Evolutionary conservation across 345 rosid genomes (phyloP), one percentile per base, ranked within the genome.

Genomic region (Murraya koenigii): DNA sequence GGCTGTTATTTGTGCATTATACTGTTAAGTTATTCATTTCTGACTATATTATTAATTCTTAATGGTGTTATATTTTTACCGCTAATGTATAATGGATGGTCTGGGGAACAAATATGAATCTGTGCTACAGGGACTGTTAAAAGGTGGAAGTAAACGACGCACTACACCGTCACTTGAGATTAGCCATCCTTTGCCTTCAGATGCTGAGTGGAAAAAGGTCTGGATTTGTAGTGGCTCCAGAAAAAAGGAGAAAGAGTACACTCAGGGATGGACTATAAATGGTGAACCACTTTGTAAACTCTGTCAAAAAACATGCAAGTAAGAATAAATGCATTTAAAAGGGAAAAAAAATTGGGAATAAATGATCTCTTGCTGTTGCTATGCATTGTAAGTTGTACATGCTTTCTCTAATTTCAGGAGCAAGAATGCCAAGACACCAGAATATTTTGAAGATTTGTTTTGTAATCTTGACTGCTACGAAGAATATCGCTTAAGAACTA

Each of bases 371-470:
- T 44, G n/a, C 70, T 47, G 38, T 60, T 39, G n/a, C 77, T 66
- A 59, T 72, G 15, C 67, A 54, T 56, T 25, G 55, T 70, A 38
- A 65, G 74, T 52, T 30, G 62, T 58, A 47, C 41, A 20, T 8
- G 7, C 64, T 63, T 79, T 22, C 64, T 55, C 74, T 77, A 13
- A 22, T 80, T 85, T 66, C 88, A 93, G 99, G 87, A 91, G 94
- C 63, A 79, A 28, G 79, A 91, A 83, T 82, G 92, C 97, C 58
- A 91, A 82, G 87, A 87, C 81, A 33, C 98, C 98, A 41, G 94
- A 91, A 85, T 95, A 88, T 86, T 90, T 95, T 82, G 99, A 95
- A 88, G 99, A 95, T 87, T 93, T 95, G 58, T 95, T 95, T 79
- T 95, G 99, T 79, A 82, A 87, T 47, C 86, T 94, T 82, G 89